These are phyloP conservation scores for Alternaria brassicae DNA, from an alignment of 2,329 filamentous ascomycete genomes.

Conservation along the genomic window DNA sequence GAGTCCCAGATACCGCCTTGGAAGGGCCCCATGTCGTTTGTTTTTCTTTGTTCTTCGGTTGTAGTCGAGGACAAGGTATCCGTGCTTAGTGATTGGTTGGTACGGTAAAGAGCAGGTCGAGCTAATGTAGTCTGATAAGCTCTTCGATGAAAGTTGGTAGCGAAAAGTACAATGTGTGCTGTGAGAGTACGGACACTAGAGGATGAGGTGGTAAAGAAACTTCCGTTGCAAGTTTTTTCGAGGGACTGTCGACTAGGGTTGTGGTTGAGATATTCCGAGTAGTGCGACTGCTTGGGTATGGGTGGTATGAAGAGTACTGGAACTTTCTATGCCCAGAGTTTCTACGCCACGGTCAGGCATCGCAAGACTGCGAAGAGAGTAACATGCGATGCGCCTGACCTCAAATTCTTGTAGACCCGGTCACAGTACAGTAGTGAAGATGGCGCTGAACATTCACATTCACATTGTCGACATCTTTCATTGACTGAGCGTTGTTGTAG, in stretches of 20 bases:
- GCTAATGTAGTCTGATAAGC: neutral
- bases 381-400: neutral
- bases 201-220: neutral
- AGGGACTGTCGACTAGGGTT: neutral
- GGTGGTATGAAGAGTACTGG: neutral
- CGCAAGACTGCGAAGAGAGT: neutral
- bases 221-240: neutral
- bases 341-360: neutral
- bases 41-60: neutral
- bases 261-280: neutral
- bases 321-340: neutral
- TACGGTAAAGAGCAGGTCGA: neutral
- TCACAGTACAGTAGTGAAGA: neutral
- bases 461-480: neutral
- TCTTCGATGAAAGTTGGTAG: neutral
- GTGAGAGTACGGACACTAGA: neutral
- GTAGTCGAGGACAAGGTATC: neutral
- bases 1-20: neutral
- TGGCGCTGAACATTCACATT: neutral
- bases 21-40: neutral
- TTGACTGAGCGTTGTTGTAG: no score
- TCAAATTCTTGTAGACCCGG: neutral
- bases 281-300: neutral
- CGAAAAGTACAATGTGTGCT: neutral
- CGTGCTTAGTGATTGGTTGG: neutral